phyloP scores from a whole-genome alignment of 306 rosid species.

The Glycyrrhiza uralensis region DNA sequence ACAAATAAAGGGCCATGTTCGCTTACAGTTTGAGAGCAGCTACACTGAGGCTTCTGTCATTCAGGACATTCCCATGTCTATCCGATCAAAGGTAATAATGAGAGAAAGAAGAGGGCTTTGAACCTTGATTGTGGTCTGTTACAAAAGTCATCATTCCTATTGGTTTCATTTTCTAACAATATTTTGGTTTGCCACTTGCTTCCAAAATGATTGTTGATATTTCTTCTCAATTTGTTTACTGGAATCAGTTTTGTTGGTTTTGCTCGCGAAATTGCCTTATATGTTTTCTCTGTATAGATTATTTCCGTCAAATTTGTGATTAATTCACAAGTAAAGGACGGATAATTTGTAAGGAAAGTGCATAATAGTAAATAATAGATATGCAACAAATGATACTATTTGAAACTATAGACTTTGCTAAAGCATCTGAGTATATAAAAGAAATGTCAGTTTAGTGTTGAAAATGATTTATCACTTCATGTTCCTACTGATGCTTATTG shows the following conservation, averaged over 20 bases:
- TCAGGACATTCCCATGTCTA: slow-evolving; percentile 81
- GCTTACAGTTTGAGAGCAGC: slow-evolving; percentile 89
- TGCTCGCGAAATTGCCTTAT: not conserved
- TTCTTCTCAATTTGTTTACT: not conserved
- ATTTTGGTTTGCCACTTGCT: not conserved
- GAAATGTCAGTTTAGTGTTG: not conserved
- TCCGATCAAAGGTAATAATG: slow-evolving; percentile 83
- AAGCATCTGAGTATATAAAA: not conserved
- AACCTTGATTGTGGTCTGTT: slow-evolving; percentile 5
- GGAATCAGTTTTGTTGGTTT: slow-evolving; percentile 18
- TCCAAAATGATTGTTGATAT: not conserved
- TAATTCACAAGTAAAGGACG: not conserved
- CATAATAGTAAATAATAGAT: not conserved
- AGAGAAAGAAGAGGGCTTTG: slow-evolving; percentile 5
- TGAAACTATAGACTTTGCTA: not conserved
- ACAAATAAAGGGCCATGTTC: slow-evolving; percentile 89
- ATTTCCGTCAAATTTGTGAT: slow-evolving; percentile 4
- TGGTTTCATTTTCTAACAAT: not conserved
- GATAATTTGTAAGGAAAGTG: not conserved
- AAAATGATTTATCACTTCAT: not conserved
- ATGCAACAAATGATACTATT: not conserved
- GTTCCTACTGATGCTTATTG: not conserved
- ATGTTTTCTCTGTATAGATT: not conserved
- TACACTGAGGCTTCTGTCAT: slow-evolving; percentile 81
- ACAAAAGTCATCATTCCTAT: not conserved